Evolutionary conservation across 805 yeast species (phyloP), one percentile per base, ranked within the genome.

Genomic region (Cyberlindnera petersonii): DNA sequence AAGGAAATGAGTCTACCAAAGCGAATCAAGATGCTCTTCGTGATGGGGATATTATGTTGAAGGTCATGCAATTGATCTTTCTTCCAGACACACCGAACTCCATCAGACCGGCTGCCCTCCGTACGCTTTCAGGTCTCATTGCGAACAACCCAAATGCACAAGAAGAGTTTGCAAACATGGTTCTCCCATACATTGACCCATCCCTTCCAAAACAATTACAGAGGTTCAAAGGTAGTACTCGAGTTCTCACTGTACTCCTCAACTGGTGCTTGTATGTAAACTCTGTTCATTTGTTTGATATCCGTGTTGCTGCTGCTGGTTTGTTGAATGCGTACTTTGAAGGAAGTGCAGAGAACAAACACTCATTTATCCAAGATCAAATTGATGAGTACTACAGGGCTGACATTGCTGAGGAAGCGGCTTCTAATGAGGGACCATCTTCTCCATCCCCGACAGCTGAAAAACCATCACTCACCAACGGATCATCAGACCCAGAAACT

Each of bases 141-240:
- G 64, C 79, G 33, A 72, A 77, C 22, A 87, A 88, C 56, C 60
- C 69, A 3, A 74, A 68, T 2, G 72, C 84, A 24, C 98, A 93
- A 59, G 63, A 65, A 11, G 77, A 77, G 42, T 82, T 91, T 50
- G 71, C 87, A 2, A 79, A 78, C 39, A 79, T 91, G 11, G 98
- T 93, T 59, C 96, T 93, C 7, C 98, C 98, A 0, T 86, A 82
- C 55, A 69, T 89, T 39, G 97, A 87, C 53, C 87, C 96, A 9
- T 68, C 81, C 5, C 53, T 76, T 37, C 78, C 79, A 0, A 30
- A 50, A 6, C 63, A 56, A 26, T 29, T 51, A 13, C 53, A 47
- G 33, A 42, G 48, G 5, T 60, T 50, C 35, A 65, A 57, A 5
- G 52, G 47, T 20, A 44, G 74, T 1, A 61, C 86, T 3, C 91